Percentiles rank a stretch among this genome's conserved stretches.
Conservation (phyloP, 768 basidiomycete species). For the Hydnum rufescens region DNA sequence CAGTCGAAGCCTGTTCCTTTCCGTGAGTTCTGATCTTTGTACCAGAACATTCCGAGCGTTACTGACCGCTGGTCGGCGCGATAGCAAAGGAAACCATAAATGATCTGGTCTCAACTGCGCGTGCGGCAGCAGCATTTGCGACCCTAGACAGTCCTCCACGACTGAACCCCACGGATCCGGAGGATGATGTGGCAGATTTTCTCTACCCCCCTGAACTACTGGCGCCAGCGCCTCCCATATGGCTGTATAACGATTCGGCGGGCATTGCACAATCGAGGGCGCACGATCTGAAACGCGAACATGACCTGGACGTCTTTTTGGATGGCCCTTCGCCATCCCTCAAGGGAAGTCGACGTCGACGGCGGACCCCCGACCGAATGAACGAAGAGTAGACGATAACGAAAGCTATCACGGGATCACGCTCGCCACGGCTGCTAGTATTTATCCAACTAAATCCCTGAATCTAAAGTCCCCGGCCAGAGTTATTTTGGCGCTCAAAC, state of each 20-base stretch:
- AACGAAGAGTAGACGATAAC: too few relatives aligned
- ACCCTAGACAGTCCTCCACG: slow-evolving; percentile 56
- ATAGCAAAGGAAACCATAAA: slow-evolving; percentile 60
- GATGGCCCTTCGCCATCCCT: too few relatives aligned
- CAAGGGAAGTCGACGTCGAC: too few relatives aligned
- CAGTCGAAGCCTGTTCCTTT: slow-evolving; percentile 45
- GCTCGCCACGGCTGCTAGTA: too few relatives aligned
- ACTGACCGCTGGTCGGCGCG: slow-evolving; percentile 4
- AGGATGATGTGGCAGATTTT: slow-evolving; percentile 56
- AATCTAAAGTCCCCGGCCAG: too few relatives aligned
- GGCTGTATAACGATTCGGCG: slow-evolving; percentile 64
- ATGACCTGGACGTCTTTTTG: slow-evolving; percentile 24
- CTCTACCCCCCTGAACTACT: slow-evolving; percentile 68
- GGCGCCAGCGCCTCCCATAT: slow-evolving; percentile 59
- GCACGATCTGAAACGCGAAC: slow-evolving; percentile 53
- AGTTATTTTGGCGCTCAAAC: too few relatives aligned
- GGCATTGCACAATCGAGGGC: slow-evolving; percentile 60
- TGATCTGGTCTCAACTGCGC: slow-evolving; percentile 59
- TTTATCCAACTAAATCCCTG: too few relatives aligned
- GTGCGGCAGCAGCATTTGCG: slow-evolving; percentile 55
- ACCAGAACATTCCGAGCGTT: slow-evolving; percentile 1
- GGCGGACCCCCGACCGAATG: too few relatives aligned
- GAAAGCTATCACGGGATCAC: too few relatives aligned
- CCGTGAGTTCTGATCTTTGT: slow-evolving; percentile 23
- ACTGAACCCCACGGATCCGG: slow-evolving; percentile 51